phyloP scores from a whole-genome alignment of 306 rosid species.

The Prunus fruticosa region DNA sequence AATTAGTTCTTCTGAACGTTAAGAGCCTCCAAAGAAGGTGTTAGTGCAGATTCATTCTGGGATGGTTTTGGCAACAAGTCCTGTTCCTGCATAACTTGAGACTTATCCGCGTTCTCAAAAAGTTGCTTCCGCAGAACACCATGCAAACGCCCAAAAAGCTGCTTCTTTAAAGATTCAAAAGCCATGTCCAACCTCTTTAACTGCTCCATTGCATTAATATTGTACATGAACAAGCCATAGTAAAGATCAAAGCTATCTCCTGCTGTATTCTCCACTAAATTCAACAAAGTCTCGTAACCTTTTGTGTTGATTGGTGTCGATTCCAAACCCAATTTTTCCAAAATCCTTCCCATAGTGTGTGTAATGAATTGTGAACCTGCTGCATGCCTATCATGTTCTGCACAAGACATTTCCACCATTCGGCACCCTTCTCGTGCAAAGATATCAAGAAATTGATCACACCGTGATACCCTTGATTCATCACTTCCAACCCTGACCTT shows the following conservation, averaged over 20 bases:
- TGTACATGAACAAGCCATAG: constrained; percentile 88
- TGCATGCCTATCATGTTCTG: constrained; percentile 80
- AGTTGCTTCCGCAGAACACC: constrained; percentile 48
- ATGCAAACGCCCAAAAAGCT: constrained; percentile 70
- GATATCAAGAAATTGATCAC: constrained; percentile 64
- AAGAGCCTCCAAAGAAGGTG: constrained; percentile 30
- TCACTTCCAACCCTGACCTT: constrained; percentile 65
- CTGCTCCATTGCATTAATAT: constrained; percentile 78
- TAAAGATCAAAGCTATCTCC: constrained; percentile 91
- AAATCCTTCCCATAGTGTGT: constrained; percentile 77
- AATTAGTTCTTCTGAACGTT: constrained; percentile 28
- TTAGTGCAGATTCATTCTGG: constrained; percentile 22
- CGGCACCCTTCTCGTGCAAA: constrained; percentile 76
- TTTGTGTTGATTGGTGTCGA: constrained; percentile 75
- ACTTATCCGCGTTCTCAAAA: constrained; percentile 44
- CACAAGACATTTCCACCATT: constrained; percentile 95
- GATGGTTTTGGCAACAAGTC: constrained; percentile 33
- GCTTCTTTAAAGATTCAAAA: constrained; percentile 70
- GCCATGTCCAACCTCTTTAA: constrained; percentile 61
- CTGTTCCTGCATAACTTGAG: constrained; percentile 26
- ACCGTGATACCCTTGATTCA: constrained; percentile 54
- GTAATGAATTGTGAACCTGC: constrained; percentile 93
- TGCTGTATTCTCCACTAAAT: constrained; percentile 74
- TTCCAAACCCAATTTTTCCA: constrained; percentile 62
- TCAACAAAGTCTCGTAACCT: constrained; percentile 79